Conservation (phyloP, 345 rosid species). For the Rhodamnia rubescens region DNA sequence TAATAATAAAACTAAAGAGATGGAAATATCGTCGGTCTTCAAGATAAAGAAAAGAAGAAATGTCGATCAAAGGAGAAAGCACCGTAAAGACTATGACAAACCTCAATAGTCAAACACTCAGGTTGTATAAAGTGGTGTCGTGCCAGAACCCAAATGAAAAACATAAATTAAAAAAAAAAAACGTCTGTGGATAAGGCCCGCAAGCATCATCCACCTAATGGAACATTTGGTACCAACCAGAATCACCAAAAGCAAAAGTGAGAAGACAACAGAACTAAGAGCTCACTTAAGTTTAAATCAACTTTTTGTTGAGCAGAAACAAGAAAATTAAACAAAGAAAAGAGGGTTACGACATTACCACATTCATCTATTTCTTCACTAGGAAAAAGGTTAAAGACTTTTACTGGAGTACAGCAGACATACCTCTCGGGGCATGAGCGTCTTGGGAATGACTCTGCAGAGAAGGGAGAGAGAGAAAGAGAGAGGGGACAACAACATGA, state of each 20-base stretch:
- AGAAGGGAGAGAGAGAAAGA: constrained; percentile 2
- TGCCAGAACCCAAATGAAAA: background rate
- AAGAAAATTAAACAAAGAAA: background rate
- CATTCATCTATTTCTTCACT: background rate
- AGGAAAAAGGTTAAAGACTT: constrained; percentile 30
- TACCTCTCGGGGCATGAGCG: constrained; percentile 99
- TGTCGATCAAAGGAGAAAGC: background rate
- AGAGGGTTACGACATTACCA: background rate
- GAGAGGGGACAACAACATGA: constrained; percentile 48
- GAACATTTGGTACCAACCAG: background rate
- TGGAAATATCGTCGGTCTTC: background rate
- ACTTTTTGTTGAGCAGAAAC: background rate
- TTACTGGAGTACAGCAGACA: constrained; percentile 34
- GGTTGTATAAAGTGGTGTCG: background rate
- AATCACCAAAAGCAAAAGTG: background rate
- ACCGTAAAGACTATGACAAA: background rate
- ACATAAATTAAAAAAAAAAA: background rate
- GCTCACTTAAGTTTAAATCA: background rate
- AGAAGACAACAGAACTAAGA: background rate
- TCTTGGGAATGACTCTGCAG: constrained; percentile 98
- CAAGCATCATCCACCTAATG: background rate
- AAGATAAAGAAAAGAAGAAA: background rate
- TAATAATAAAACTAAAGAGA: background rate
- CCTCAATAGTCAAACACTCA: background rate
- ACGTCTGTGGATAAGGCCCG: background rate